Evolutionary conservation across 148 eudicot genomes (phyloP), one percentile per base, ranked within the genome.

Genomic region (Heliamphora exappendiculata): DNA sequence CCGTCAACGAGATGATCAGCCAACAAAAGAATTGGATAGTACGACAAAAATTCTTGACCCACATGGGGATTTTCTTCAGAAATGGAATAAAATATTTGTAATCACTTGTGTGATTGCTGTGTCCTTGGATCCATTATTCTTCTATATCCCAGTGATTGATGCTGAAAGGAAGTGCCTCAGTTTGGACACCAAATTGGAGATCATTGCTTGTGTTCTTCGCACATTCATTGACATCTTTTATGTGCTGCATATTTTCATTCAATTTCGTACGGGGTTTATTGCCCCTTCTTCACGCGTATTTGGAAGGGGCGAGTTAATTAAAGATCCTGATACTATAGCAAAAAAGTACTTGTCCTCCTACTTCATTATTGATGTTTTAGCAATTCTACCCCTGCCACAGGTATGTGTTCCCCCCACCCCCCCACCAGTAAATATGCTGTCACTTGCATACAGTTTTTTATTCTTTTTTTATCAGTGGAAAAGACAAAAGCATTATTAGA

Each of bases 381-480:
- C 94, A 33, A 87, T 90, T 67, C 86, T 90, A 54, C 94, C 94
- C 73, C 80, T 88, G 36, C 94, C 89, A 57, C 89, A 87, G 89
- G 89, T 85, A 20, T 20, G 57, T 22, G 34, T 7, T 65, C 22
- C 50, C 31, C 57, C 9, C n/a, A n/a, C n/a, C n/a, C n/a, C n/a
- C n/a, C n/a, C n/a, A n/a, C n/a, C 36, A 22, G 24, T 68, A 12
- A 53, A 50, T 44, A 11, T 10, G 26, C 7, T 51, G 41, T 73
- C 49, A 41, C 34, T 54, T 36, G 65, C 50, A 22, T 13, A 54
- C 14, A 20, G 10, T 72, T 8, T 22, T 51, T 36, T n/a, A n/a
- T n/a, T n/a, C n/a, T n/a, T n/a, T n/a, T n/a, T n/a, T n/a, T n/a
- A n/a, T n/a, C n/a, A n/a, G n/a, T n/a, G n/a, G n/a, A n/a, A n/a